A percentile compares a stretch with the other conserved stretches of the same genome.
These are phyloP conservation scores for Salicornia ramosissima DNA, from an alignment of 148 eudicot genomes.

Conservation along the genomic window DNA sequence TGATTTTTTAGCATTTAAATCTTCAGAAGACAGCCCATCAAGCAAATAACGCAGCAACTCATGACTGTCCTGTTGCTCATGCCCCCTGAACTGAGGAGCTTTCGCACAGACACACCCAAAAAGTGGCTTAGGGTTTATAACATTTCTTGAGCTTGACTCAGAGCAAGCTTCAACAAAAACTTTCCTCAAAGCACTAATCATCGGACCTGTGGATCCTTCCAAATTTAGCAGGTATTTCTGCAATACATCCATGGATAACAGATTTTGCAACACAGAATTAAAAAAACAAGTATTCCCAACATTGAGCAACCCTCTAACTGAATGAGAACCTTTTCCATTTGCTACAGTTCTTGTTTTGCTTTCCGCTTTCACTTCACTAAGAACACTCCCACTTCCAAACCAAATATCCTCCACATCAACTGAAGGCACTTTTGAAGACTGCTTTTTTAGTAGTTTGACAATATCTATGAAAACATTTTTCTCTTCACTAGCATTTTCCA, in stretches of 20 bases:
- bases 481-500: constrained; percentile 40
- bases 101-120: constrained; percentile 66
- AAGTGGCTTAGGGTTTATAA: constrained; percentile 60
- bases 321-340: constrained; percentile 38
- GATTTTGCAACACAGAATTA: constrained; percentile 87
- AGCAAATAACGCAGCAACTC: constrained; percentile 88
- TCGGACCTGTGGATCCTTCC: constrained; percentile 63
- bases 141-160: constrained; percentile 38
- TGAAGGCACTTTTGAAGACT: constrained; percentile 37
- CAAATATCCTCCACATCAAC: constrained; percentile 82
- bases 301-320: constrained; percentile 68
- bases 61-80: constrained; percentile 92
- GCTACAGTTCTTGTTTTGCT: constrained; percentile 20
- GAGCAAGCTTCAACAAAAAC: constrained; percentile 47
- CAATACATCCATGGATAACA: constrained; percentile 58
- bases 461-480: constrained; percentile 49
- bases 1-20: constrained; percentile 37
- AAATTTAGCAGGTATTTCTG: constrained; percentile 47
- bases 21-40: constrained; percentile 75
- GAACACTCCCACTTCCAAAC: constrained; percentile 72
- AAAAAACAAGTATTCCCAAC: constrained; percentile 96
- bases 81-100: constrained; percentile 91
- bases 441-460: constrained; percentile 54
- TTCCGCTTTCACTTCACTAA: constrained; percentile 40
- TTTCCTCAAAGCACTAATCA: constrained; percentile 62